Evolutionary conservation across 345 rosid genomes (phyloP), one percentile per base, ranked within the genome.

Genomic region (Iberis pinnata): DNA sequence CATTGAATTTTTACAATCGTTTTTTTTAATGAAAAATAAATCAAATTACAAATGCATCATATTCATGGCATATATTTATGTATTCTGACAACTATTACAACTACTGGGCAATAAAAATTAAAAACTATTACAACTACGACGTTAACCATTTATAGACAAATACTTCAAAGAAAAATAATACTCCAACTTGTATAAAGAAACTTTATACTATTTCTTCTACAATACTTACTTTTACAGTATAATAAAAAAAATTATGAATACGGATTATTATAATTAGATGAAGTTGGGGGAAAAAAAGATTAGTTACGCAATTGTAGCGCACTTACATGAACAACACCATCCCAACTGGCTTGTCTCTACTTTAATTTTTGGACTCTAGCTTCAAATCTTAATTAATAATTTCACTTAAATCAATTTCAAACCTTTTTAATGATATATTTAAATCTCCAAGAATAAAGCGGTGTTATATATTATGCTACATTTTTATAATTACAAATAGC

Each of bases 261-360:
- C 6, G 25, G 25, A 22, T 22, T 2, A 22, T 22, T 6, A 37
- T 17, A 32, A 20, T 9, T 9, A 49, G 13, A 12, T 7, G 17
- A 29, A 52, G 29, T 44, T 24, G n/a, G 27, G 29, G 16, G 26
- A 29, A 50, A 56, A 66, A 61, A 24, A 47, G 61, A 60, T 67
- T 60, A 67, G 56, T 46, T 49, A 60, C 57, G 47, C 52, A 67
- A 46, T 60, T 67, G 67, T 67, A 44, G 12, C 61, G 71, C 71
- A 67, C 66, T 53, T 46, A 33, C 46, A 60, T 35, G 31, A 60
- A 53, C 61, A 39, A 53, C 47, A 60, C 55, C 65, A 51, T 59
- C 54, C 59, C 27, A 67, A 53, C 65, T 67, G 56, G 66, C 66
- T 49, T 67, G 61, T 60, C 65, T 53, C 50, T 39, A 37, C 65